Percentiles rank a stretch among this genome's conserved stretches.
Conservation (phyloP, 768 basidiomycete species). For the Trichaptum fuscoviolaceum region DNA sequence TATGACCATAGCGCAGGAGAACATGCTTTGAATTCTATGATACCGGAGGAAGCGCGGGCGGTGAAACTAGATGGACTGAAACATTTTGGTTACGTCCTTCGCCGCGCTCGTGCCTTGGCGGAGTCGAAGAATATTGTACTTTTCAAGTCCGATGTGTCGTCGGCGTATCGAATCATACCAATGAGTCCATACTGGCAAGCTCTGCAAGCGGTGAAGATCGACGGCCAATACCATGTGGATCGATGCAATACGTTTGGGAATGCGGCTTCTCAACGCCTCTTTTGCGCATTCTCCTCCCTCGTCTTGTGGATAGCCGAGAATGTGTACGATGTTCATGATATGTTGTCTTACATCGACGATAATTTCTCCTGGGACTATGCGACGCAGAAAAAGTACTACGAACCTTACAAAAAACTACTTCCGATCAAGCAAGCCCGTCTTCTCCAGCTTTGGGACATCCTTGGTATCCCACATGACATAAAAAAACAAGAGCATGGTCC, state of each 20-base stretch:
- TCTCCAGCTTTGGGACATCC: constrained; percentile 12
- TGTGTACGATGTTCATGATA: constrained; percentile 6
- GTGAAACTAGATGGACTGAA: constrained; percentile 14
- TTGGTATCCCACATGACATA: constrained; percentile 12
- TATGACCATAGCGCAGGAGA: constrained; percentile 26
- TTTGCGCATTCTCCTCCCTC: constrained; percentile 11
- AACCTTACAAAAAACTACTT: constrained; percentile 8
- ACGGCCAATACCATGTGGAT: constrained; percentile 19
- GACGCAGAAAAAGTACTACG: constrained; percentile 3
- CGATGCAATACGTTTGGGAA: constrained; percentile 17
- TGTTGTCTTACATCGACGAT: constrained; percentile 18
- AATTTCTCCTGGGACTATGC: constrained; percentile 7
- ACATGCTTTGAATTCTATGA: constrained; percentile 26
- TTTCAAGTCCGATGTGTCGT: constrained; percentile 17
- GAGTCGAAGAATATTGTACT: neutral
- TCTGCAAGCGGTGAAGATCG: constrained; percentile 31
- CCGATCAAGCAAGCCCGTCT: constrained; percentile 10
- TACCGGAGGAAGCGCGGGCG: constrained; percentile 8
- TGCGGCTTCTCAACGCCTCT: constrained; percentile 11
- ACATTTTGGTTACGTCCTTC: constrained; percentile 3
- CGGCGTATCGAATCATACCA: constrained; percentile 32
- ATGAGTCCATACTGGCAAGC: constrained; percentile 37
- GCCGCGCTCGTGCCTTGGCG: neutral
- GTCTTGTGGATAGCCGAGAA: constrained; percentile 15
- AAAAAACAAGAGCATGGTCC: constrained; percentile 10